A percentile compares a stretch with the other conserved stretches of the same genome.
Evolutionary conservation across 805 yeast species (phyloP).

Genomic region (Starmerella gropengiesseri): DNA sequence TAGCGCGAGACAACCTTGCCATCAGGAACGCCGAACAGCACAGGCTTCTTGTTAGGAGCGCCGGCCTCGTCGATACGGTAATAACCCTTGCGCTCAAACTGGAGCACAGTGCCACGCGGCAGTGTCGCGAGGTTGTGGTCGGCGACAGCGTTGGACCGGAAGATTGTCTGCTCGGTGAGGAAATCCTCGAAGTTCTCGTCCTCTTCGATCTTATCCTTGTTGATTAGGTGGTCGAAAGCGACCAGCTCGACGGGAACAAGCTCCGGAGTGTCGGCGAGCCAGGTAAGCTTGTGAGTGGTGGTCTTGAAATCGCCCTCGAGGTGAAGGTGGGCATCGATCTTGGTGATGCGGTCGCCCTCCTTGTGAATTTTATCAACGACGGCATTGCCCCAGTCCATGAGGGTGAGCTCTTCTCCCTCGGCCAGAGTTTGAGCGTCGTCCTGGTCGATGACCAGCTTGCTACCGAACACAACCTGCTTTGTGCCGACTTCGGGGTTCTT

Average conservation of each 20-base stretch:
- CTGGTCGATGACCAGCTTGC: slow-evolving; percentile 67
- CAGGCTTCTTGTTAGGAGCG: slow-evolving; percentile 51
- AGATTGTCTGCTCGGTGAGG: slow-evolving; percentile 78
- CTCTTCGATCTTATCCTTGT: slow-evolving; percentile 90
- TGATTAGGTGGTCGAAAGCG: slow-evolving; percentile 88
- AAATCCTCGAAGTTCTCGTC: slow-evolving; percentile 88
- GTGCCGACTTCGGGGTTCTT: slow-evolving; percentile 84
- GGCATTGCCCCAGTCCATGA: slow-evolving; percentile 98
- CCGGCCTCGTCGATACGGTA: slow-evolving; percentile 59
- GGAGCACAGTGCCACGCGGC: slow-evolving; percentile 79
- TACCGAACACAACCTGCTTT: slow-evolving; percentile 61
- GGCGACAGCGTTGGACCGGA: slow-evolving; percentile 65
- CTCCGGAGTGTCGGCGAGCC: slow-evolving; percentile 80
- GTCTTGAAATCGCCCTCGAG: slow-evolving; percentile 95
- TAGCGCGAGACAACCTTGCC: slow-evolving; percentile 74
- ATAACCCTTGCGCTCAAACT: slow-evolving; percentile 96
- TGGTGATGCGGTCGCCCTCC: slow-evolving; percentile 46
- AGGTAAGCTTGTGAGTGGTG: slow-evolving; percentile 86
- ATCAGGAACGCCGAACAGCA: slow-evolving; percentile 90
- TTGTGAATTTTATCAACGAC: slow-evolving; percentile 61
- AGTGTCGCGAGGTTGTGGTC: slow-evolving; percentile 66
- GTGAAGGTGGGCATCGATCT: slow-evolving; percentile 67
- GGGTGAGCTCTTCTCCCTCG: slow-evolving; percentile 86
- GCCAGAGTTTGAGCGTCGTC: slow-evolving; percentile 66
- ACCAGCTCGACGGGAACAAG: slow-evolving; percentile 64